Percentiles rank a stretch among this genome's conserved stretches.
These are phyloP conservation scores for Pyricularia sp. DNA, from an alignment of 2,329 filamentous ascomycete genomes.

Conservation along the genomic window DNA sequence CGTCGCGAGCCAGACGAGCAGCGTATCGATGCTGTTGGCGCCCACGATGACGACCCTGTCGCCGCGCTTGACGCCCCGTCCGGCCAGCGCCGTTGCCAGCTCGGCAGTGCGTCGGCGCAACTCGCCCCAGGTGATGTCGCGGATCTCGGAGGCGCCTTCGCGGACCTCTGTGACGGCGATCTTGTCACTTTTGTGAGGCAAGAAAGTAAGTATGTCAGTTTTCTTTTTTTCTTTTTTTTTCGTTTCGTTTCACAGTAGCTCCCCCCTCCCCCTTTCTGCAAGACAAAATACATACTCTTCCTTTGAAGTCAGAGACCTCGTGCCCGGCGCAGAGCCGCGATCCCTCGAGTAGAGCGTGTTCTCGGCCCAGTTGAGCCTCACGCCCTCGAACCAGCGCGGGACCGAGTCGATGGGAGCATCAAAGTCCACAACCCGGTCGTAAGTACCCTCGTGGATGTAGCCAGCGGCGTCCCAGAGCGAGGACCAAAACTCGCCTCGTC, in stretches of 20 bases:
- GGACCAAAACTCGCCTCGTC: conserved; percentile 51
- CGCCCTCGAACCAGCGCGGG: conserved; percentile 65
- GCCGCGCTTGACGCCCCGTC: conserved; percentile 52
- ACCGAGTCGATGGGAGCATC: conserved; percentile 54
- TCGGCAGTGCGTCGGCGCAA: conserved; percentile 44
- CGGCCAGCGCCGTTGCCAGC: conserved; percentile 53
- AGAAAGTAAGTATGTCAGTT: background rate
- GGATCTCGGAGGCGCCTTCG: conserved; percentile 43
- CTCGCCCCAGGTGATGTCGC: conserved; percentile 53
- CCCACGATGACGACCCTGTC: conserved; percentile 66
- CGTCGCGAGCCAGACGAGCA: conserved; percentile 57
- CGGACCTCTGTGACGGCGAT: conserved; percentile 61
- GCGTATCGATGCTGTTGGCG: conserved; percentile 61
- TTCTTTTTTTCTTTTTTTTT: conserved; percentile 1
- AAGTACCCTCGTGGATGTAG: conserved; percentile 50
- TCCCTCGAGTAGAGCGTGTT: conserved; percentile 55
- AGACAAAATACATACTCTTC: background rate
- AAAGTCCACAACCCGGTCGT: conserved; percentile 52
- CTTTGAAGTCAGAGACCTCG: conserved; percentile 21
- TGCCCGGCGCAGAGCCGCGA: conserved; percentile 26
- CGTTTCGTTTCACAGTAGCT: background rate
- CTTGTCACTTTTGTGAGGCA: conserved; percentile 49
- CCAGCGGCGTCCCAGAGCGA: conserved; percentile 46
- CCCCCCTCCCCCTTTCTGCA: background rate
- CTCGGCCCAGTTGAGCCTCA: conserved; percentile 65